Evolutionary conservation across 768 basidiomycete genomes (phyloP).

Genomic region (Pholiota molesta): DNA sequence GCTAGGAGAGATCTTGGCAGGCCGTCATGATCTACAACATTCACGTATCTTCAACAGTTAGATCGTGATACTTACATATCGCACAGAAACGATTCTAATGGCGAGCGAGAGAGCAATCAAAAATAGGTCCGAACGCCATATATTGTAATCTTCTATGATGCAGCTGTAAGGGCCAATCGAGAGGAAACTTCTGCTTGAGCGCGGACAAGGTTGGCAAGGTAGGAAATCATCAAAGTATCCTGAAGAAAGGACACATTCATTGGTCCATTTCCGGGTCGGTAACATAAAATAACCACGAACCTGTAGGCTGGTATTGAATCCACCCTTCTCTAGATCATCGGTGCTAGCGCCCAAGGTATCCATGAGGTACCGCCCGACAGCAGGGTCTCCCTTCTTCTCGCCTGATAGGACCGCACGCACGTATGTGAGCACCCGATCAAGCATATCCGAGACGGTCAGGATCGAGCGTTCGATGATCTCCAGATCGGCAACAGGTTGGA

Average conservation of each 20-base stretch:
- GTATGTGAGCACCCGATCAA: slow-evolving; percentile 85
- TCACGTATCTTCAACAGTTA: slow-evolving; percentile 95
- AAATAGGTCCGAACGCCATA: slow-evolving; percentile 16
- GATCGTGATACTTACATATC: slow-evolving; percentile 16
- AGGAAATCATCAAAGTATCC: slow-evolving; percentile 95
- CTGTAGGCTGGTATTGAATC: slow-evolving; percentile 79
- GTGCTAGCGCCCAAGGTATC: slow-evolving; percentile 79
- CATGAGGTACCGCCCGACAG: slow-evolving; percentile 90
- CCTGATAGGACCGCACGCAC: slow-evolving; percentile 81
- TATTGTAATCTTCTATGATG: slow-evolving; percentile 34
- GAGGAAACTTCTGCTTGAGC: slow-evolving; percentile 93
- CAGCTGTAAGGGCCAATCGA: slow-evolving; percentile 75
- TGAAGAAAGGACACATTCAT: slow-evolving; percentile 32
- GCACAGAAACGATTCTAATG: slow-evolving; percentile 16
- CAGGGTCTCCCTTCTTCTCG: slow-evolving; percentile 77
- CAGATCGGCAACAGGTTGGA: slow-evolving; percentile 69
- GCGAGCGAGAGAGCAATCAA: slow-evolving; percentile 14
- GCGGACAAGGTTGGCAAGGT: slow-evolving; percentile 90
- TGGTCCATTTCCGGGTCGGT: slow-evolving; percentile 5
- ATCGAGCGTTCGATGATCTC: slow-evolving; percentile 79
- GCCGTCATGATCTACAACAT: slow-evolving; percentile 92
- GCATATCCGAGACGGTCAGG: slow-evolving; percentile 68
- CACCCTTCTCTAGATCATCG: slow-evolving; percentile 69
- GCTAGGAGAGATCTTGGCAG: slow-evolving; percentile 87
- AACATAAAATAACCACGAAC: slow-evolving; percentile 31